These are phyloP conservation scores for Croton setiger DNA, from an alignment of 441 rosid genomes.

Conservation along the genomic window DNA sequence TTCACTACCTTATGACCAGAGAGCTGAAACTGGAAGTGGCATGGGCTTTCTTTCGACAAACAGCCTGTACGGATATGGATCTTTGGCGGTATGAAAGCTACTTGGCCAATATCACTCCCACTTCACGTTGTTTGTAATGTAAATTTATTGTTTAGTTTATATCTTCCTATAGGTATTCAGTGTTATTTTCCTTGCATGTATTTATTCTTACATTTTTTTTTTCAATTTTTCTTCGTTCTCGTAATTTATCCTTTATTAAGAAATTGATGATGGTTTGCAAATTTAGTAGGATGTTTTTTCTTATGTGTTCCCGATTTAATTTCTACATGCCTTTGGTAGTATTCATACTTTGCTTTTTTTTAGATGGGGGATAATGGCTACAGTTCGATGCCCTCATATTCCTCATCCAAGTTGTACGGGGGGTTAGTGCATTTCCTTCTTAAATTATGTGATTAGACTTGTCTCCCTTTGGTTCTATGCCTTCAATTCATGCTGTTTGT, in stretches of 20 bases:
- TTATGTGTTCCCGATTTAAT: neutral
- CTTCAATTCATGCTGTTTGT: constrained; percentile 15
- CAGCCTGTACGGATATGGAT: constrained; percentile 73
- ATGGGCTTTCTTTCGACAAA: constrained; percentile 64
- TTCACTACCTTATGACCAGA: constrained; percentile 72
- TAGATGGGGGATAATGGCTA: constrained; percentile 69
- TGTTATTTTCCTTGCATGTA: neutral
- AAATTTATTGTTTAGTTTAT: no score
- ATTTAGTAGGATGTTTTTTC: neutral
- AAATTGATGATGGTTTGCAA: neutral
- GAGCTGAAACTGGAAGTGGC: constrained; percentile 58
- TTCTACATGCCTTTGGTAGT: constrained; percentile 2
- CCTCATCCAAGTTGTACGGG: constrained; percentile 71
- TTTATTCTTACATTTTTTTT: neutral
- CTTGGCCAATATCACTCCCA: neutral
- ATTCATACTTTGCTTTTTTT: constrained; percentile 9
- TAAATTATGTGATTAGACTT: constrained; percentile 8
- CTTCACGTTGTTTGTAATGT: neutral
- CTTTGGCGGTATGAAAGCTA: constrained; percentile 52
- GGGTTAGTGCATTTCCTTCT: constrained; percentile 49
- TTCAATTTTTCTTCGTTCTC: neutral
- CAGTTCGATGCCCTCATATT: constrained; percentile 61
- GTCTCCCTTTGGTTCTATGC: neutral
- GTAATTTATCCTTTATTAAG: neutral
- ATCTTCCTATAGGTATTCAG: neutral